Percentiles rank a stretch among this genome's conserved stretches.
Conservation (phyloP, 2,329 filamentous ascomycete genomes). For the Sclerotinia sclerotiorum region DNA sequence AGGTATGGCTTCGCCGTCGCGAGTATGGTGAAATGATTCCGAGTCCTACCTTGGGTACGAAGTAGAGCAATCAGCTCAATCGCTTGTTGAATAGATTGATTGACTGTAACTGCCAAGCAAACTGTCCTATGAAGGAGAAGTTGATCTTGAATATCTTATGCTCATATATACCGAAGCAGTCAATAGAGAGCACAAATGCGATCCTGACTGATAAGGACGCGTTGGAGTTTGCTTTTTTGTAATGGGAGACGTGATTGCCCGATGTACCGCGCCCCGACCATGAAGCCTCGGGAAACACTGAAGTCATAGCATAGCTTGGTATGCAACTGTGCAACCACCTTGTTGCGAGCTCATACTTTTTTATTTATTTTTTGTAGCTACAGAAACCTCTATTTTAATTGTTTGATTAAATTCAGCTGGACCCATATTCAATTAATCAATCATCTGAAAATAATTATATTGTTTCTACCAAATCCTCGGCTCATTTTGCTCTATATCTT, state of each 20-base stretch:
- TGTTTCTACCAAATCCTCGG: slow-evolving; percentile 27
- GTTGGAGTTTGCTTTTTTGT: background rate
- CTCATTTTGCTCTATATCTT: slow-evolving; percentile 26
- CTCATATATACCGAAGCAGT: no score
- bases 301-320: slow-evolving; percentile 6
- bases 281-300: background rate
- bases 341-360: background rate
- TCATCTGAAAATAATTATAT: slow-evolving; percentile 22
- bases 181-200: background rate
- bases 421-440: background rate
- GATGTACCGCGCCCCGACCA: background rate
- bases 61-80: background rate
- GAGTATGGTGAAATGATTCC: background rate
- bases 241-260: background rate
- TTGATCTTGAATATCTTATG: background rate
- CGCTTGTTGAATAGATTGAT: background rate
- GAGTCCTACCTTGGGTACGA: background rate
- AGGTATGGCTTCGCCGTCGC: background rate
- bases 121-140: background rate
- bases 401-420: background rate
- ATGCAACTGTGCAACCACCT: background rate
- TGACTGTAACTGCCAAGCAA: background rate
- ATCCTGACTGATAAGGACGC: background rate
- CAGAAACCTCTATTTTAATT: background rate
- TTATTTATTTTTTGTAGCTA: background rate